Base-by-base conservation (phyloP, 1,284 basidiomycete species). In the Ceratobasidium theobromae region DNA sequence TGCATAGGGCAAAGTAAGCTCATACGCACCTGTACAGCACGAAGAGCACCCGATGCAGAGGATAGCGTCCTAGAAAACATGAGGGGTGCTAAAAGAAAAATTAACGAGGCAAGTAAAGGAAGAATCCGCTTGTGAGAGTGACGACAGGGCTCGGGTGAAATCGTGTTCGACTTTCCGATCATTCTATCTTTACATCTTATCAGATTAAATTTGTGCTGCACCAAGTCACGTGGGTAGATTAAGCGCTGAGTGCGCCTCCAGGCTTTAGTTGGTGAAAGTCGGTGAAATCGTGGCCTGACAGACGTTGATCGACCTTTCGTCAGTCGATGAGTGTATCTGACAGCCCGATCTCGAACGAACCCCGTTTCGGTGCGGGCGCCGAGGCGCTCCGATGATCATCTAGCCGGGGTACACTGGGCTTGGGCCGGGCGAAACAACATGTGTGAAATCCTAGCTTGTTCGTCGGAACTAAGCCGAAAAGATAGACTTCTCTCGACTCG, bases 61-160 rank as follows among this genome's bases (percentile, higher is more conserved):
- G 46, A 51, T 11, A 62, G 21, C 28, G 58, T 48, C 58, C 58
- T 49, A 35, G 58, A 62, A 27, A 62, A 30, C 58, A 62, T 62
- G n/a, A 12, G 48, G 45, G 58, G 46, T 35, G 51, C 49, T 45
- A 38, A 51, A 51, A 16, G 30, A 41, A 51, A 62, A 41, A 41
- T 38, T 38, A 38, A 8, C 30, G 45, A 48, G 55, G 55, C 30
- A 58, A 58, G 55, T n/a, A 48, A 48, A 23, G 27, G 55, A 48
- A 58, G 55, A 43, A 48, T 58, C 38, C 30, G 55, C 33, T 43
- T 62, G 58, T 51, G 58, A 28, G 58, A 62, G 58, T 48, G 58
- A 41, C 33, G 46, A 23, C 57, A 46, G 32, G 40, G 41, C 45
- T 62, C 58, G 58, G 58, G 58, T 51, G 46, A 62, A 48, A 32